A percentile compares a stretch with the other conserved stretches of the same genome.
These are phyloP conservation scores for Aaosphaeria arxii DNA, from an alignment of 2,329 filamentous ascomycete genomes.

Conservation along the genomic window DNA sequence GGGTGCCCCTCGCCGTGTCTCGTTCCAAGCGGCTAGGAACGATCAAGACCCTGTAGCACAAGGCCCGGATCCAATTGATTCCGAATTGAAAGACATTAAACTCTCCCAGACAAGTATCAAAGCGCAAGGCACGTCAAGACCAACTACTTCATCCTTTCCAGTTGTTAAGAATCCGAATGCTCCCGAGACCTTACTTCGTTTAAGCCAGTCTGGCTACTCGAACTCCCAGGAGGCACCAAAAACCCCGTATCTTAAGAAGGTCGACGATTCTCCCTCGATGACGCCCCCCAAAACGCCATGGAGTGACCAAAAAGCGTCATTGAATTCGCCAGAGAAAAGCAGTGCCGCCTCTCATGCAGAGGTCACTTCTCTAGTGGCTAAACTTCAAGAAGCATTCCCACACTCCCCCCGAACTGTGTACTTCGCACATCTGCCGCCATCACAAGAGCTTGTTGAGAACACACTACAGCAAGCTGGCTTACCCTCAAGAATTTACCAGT, in stretches of 20 bases:
- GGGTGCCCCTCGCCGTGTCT: conserved; percentile 1
- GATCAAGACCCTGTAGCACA: neutral
- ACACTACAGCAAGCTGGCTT: conserved; percentile 58
- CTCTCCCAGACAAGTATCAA: conserved; percentile 41
- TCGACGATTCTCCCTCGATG: conserved; percentile 10
- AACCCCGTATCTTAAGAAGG: conserved; percentile 22
- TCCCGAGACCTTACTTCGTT: conserved; percentile 58
- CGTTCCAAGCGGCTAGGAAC: neutral
- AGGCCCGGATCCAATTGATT: conserved; percentile 3
- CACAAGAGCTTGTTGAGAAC: conserved; percentile 45
- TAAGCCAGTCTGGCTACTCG: conserved; percentile 65
- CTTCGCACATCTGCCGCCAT: conserved; percentile 41
- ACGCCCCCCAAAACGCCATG: conserved; percentile 28
- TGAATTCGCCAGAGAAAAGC: conserved; percentile 7
- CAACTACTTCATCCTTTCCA: conserved; percentile 60
- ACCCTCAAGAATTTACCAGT: conserved; percentile 74
- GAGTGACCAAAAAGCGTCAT: conserved; percentile 28
- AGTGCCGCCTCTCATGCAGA: conserved; percentile 13
- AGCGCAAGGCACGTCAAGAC: conserved; percentile 34
- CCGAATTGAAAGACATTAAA: conserved; percentile 14
- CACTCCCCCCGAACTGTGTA: conserved; percentile 24
- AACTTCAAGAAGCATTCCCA: conserved; percentile 14
- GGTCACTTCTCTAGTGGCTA: conserved; percentile 12
- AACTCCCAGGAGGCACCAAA: conserved; percentile 37
- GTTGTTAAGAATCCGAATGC: conserved; percentile 76